Conservation (phyloP, 352 stramenopile species). For the Albugo candida region DNA sequence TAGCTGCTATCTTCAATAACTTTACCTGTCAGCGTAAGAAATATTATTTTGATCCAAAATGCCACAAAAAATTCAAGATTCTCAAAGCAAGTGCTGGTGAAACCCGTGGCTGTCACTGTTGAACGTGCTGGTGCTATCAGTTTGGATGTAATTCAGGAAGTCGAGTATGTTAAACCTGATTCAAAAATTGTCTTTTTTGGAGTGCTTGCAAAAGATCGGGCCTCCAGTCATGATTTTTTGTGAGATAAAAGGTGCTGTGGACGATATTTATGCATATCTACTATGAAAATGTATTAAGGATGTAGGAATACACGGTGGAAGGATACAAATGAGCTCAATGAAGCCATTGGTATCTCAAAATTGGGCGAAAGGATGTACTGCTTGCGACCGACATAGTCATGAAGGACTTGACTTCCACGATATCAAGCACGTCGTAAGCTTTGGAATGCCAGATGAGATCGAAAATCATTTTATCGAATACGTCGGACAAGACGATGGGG, state of each 20-base stretch:
- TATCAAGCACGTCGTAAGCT: constrained; percentile 99
- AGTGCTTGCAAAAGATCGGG: constrained; percentile 97
- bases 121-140: constrained; percentile 93
- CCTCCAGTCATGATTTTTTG: constrained; percentile 97
- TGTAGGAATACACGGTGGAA: constrained; percentile 95
- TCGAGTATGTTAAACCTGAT: constrained; percentile 98
- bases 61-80: constrained; percentile 99
- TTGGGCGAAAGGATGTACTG: constrained; percentile 90
- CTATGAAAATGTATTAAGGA: constrained; percentile 93
- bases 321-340: constrained; percentile 93
- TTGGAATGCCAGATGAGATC: constrained; percentile 98
- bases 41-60: constrained; percentile 97
- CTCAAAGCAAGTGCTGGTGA: constrained; percentile 90
- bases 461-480: constrained; percentile 99
- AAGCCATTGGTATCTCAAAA: constrained; percentile 93
- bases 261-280: constrained; percentile 98
- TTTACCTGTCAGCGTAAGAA: constrained; percentile 95
- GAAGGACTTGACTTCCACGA: constrained; percentile 98
- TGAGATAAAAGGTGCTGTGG: constrained; percentile 91
- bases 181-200: constrained; percentile 97
- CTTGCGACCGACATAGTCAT: constrained; percentile 96
- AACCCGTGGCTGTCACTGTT: constrained; percentile 97
- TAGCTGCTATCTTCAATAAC: constrained; percentile 95
- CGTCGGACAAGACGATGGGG: constrained; percentile 94
- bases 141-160: constrained; percentile 98